Evolutionary conservation across 345 rosid genomes (phyloP), one percentile per base, ranked within the genome.

Genomic region (Excoecaria cochinchinensis): DNA sequence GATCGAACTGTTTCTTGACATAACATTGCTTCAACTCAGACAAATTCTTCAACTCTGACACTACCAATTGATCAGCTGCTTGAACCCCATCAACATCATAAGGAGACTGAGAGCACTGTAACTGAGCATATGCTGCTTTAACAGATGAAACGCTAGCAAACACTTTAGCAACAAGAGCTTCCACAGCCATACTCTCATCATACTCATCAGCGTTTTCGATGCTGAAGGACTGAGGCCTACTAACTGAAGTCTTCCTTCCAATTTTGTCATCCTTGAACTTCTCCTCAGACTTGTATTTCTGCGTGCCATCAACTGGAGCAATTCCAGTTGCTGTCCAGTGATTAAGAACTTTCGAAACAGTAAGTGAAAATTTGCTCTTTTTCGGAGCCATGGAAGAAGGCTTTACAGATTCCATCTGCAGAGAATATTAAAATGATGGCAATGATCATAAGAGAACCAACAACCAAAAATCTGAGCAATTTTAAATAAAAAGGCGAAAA

Each of bases 21-120:
- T 79, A 90, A 74, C 94, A 85, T 60, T 82, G 96, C 88, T 95
- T 95, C 82, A 95, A 61, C 74, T 91, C 94, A 0, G 98, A 91
- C 82, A 95, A 78, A 24, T 79, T 84, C 86, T 88, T 91, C 81
- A 95, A 67, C 76, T 89, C 91, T 0, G 87, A 73, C 10, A 95
- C 88, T 0, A 95, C 76, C 76, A 74, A 76, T 56, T 64, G 78
- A 79, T 95, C 99, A 4, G 99, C 86, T 19, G 83, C 80, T 71
- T 91, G 94, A 64, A 95, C 90, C 74, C 89, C 91, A 21, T 82
- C 90, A 4, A 87, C 86, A 74, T 95, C 92, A 55, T 90, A 95
- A 3, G 99, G 99, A 61, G 96, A 87, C 80, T 95, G 98, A 17
- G 93, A 85, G 66, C 76, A 73, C 81, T 95, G 99, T 68, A 95